phyloP scores from a whole-genome alignment of 2,329 filamentous ascomycete genomes.

The Alternaria postmessia region DNA sequence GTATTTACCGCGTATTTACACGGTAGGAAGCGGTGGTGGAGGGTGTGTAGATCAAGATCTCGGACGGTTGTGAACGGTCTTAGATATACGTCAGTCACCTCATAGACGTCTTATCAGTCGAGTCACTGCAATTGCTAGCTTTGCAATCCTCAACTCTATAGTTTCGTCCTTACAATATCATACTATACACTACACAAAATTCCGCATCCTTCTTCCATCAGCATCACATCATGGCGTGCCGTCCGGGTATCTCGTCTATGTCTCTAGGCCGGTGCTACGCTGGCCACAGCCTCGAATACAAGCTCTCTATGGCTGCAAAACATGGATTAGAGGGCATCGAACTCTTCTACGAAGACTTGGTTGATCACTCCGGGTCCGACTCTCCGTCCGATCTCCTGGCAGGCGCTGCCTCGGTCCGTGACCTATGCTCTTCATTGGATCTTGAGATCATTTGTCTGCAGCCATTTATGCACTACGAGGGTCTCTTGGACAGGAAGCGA shows the following conservation, averaged over 20 bases:
- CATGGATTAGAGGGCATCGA: slow-evolving; percentile 76
- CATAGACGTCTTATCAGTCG: not conserved
- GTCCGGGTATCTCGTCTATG: slow-evolving; percentile 76
- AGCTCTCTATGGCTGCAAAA: slow-evolving; percentile 71
- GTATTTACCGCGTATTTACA: not conserved
- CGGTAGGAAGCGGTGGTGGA: not conserved
- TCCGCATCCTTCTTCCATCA: not conserved
- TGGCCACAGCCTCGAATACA: slow-evolving; percentile 68
- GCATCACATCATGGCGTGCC: slow-evolving; percentile 57
- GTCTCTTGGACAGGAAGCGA: slow-evolving; percentile 68
- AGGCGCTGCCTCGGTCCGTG: slow-evolving; percentile 66
- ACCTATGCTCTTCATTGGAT: slow-evolving; percentile 64
- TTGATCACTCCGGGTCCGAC: slow-evolving; percentile 63
- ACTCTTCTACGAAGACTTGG: slow-evolving; percentile 79
- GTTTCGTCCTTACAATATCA: not conserved
- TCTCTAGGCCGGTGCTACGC: slow-evolving; percentile 77
- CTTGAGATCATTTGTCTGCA: slow-evolving; percentile 73
- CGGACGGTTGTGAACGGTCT: slow-evolving; percentile 1
- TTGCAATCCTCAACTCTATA: not conserved
- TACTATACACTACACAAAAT: not conserved
- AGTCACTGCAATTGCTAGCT: not conserved
- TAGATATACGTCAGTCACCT: not conserved
- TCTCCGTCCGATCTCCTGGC: slow-evolving; percentile 59
- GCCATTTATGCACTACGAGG: slow-evolving; percentile 82
- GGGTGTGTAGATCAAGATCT: not conserved